Evolutionary conservation across 768 basidiomycete genomes (phyloP).

Genomic region (Amanita phalloides): DNA sequence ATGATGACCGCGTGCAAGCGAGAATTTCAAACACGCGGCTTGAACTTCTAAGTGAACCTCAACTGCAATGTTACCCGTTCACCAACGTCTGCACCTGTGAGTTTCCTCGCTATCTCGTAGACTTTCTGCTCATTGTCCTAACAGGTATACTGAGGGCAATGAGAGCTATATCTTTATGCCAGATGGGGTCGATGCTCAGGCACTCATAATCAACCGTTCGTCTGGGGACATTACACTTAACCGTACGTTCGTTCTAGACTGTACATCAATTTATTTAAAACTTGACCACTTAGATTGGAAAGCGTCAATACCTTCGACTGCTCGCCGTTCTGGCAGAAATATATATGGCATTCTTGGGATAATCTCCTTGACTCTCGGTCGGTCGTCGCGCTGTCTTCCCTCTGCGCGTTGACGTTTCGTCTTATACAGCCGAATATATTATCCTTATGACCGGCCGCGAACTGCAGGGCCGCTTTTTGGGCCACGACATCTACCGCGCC

Average conservation of each 20-base stretch:
- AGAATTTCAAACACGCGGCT: conserved; percentile 16
- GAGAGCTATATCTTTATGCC: conserved; percentile 78
- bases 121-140: conserved; percentile 8
- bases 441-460: conserved; percentile 80
- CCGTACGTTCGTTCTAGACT: conserved; percentile 29
- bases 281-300: conserved; percentile 34
- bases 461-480: conserved; percentile 67
- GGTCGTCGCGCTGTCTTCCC: conserved; percentile 15
- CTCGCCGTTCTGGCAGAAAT: conserved; percentile 50
- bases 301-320: conserved; percentile 38
- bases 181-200: conserved; percentile 47
- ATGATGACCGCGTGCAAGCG: conserved; percentile 29
- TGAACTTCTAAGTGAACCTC: conserved; percentile 16
- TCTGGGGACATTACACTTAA: conserved; percentile 72
- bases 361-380: conserved; percentile 69
- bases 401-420: not conserved
- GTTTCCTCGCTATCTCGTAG: conserved; percentile 12
- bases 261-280: conserved; percentile 2
- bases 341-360: conserved; percentile 71
- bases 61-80: conserved; percentile 49
- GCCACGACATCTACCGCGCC: conserved; percentile 81
- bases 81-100: conserved; percentile 67
- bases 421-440: conserved; percentile 78
- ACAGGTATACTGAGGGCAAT: conserved; percentile 57
- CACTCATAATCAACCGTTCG: conserved; percentile 59